Base-by-base conservation (phyloP, 768 basidiomycete species). In the Jaapia argillacea region DNA sequence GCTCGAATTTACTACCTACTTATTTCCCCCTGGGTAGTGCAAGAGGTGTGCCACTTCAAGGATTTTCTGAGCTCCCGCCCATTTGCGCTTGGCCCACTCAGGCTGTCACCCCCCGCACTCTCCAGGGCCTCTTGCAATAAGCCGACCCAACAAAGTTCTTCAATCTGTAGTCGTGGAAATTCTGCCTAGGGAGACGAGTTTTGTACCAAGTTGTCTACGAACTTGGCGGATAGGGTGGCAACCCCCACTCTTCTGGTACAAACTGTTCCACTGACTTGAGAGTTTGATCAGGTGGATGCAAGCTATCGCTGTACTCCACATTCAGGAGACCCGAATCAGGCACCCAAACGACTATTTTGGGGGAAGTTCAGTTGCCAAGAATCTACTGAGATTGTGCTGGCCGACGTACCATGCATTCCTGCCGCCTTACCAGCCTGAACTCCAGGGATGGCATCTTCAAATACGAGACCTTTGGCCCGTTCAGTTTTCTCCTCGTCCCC, bases 341-440 rank as follows among this genome's bases (percentile, higher is more conserved):
- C 13, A 91, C 75, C 89, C 89, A 93, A 2, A 88, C 68, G 24
- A 89, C 88, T 89, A 51, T 24, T 35, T 46, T 36, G 33, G 16
- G 36, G 22, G 13, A n/a, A 21, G 24, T 16, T 20, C n/a, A 25
- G 26, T 28, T 10, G 42, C 14, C 28, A 36, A 31, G 26, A 44
- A 35, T 22, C 39, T 41, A 35, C 39, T 1, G 23, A 24, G 24
- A 37, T 7, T 16, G 40, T 40, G n/a, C 24, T 26, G 38, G 36
- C 16, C 46, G 5, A 53, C 72, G 27, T 44, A 89, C 89, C 87
- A 45, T 79, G 72, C 89, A 92, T 91, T 7, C 85, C 87, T 3
- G 88, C 88, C 45, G 83, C 69, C 55, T 84, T 85, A 3, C 80
- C 89, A 5, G 87, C 86, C 50, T 82, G 75, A 49, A 92, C 66